Base-by-base conservation (phyloP, 2,329 filamentous ascomycete species). In the Fulvia fulva region DNA sequence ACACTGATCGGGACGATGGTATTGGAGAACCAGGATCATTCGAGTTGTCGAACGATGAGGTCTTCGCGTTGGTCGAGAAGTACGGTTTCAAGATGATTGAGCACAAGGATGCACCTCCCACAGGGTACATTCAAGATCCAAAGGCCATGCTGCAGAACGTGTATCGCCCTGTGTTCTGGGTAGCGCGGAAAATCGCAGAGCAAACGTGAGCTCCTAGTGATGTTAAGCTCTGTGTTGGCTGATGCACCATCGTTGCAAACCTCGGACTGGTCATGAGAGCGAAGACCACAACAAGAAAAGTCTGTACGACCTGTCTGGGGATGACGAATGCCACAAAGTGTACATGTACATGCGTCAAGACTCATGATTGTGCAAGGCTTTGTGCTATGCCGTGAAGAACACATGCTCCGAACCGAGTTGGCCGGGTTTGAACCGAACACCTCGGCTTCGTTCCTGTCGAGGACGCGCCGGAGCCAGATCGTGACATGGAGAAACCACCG, bases 21-120 rank as follows among this genome's bases (percentile, higher is more conserved):
- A 95, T 97, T 63, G 91, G 86, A 0, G 91, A 96, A 67, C 90
- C 91, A 0, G 94, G 94, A 0, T 91, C 87, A 62, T 90, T 97
- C 65, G 94, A 99, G 77, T 80, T 99, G 55, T 87, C 89, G 0
- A 85, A 96, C 60, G 90, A 96, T 26, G 94, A 99, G 77, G 89
- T 99, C 9, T 75, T 95, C 58, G 80, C 81, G 16, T 77, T 99
- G 44, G 81, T 97, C 1, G 77, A 86, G 65, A 81, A 81, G 57
- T 77, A 93, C 67, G 94, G 92, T 0, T 99, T 99, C 69, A 78
- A 77, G 5, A 77, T 99, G 6, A 37, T 70, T 3, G 66, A 72
- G 59, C 69, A 71, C 47, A 80, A 82, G 51, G 79, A 87, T 70
- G 65, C 68, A 7, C 78, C 78, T 1, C 81, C 78, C 1, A 87